These are phyloP conservation scores for Venturia nashicola DNA, from an alignment of 2,329 filamentous ascomycete species.

Conservation along the genomic window DNA sequence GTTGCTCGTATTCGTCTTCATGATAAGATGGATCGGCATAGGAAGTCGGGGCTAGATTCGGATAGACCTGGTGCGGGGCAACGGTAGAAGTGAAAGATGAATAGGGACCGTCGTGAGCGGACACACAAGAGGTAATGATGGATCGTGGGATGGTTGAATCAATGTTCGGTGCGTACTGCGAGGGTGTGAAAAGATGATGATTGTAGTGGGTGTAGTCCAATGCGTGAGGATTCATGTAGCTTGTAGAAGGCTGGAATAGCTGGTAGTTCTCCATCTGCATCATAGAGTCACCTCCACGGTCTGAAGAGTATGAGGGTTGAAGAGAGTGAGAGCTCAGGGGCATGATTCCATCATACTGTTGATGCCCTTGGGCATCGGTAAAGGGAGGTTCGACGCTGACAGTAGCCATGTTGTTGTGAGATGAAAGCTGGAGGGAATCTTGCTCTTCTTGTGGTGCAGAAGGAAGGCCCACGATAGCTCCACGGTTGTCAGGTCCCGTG, in stretches of 20 bases:
- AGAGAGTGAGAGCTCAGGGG: background rate
- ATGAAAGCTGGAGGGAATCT: background rate
- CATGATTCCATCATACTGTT: background rate
- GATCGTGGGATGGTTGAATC: background rate
- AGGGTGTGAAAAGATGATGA: background rate
- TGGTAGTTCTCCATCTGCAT: conserved; percentile 1
- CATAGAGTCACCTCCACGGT: background rate
- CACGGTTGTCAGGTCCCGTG: background rate
- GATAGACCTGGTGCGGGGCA: background rate
- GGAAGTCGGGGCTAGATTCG: background rate
- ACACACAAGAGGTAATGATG: background rate
- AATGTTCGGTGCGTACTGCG: background rate
- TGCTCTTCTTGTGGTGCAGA: conserved; percentile 1
- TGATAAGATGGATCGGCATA: background rate
- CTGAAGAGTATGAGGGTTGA: background rate
- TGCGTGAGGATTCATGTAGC: background rate
- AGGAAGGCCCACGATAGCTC: background rate
- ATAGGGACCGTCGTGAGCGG: background rate
- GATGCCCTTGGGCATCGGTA: background rate
- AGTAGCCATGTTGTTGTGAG: background rate
- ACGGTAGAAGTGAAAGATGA: background rate
- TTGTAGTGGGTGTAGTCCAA: background rate
- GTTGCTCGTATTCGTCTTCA: background rate
- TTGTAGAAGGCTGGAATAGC: background rate
- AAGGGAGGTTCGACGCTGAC: background rate